These are phyloP conservation scores for Tagetes erecta DNA, from an alignment of 129 eudicot species.

Conservation along the genomic window DNA sequence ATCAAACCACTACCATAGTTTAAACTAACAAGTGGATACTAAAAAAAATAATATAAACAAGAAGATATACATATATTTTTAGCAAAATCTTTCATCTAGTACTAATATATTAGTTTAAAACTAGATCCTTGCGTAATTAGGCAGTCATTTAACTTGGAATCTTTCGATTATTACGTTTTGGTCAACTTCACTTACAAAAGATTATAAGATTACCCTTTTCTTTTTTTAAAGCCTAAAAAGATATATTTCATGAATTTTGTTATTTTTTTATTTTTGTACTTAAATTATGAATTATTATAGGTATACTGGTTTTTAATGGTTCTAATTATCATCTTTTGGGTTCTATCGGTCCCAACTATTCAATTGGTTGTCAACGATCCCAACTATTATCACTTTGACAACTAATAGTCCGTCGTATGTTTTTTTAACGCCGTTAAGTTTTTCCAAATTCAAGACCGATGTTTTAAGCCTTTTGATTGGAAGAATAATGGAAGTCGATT, in stretches of 20 bases:
- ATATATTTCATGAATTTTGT: background rate
- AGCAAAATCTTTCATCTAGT: background rate
- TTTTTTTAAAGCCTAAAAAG: background rate
- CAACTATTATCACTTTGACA: no score
- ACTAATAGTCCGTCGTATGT: no score
- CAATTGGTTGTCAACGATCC: no score
- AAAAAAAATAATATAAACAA: background rate
- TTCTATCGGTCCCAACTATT: no score
- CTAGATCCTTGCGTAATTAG: conserved; percentile 3
- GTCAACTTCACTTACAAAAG: background rate
- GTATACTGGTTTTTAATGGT: no score
- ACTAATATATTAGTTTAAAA: background rate
- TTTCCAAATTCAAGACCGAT: no score
- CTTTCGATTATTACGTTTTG: background rate
- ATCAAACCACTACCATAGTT: no score
- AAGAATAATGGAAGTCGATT: no score
- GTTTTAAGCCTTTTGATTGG: no score
- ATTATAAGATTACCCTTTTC: background rate
- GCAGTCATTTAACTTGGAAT: background rate
- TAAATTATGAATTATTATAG: background rate
- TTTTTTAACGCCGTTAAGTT: no score
- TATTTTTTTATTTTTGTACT: background rate
- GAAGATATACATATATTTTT: background rate
- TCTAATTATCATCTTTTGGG: no score
- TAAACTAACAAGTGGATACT: no score